Base-by-base conservation (phyloP, 139 green algal species). In the Chlorella sp. region DNA sequence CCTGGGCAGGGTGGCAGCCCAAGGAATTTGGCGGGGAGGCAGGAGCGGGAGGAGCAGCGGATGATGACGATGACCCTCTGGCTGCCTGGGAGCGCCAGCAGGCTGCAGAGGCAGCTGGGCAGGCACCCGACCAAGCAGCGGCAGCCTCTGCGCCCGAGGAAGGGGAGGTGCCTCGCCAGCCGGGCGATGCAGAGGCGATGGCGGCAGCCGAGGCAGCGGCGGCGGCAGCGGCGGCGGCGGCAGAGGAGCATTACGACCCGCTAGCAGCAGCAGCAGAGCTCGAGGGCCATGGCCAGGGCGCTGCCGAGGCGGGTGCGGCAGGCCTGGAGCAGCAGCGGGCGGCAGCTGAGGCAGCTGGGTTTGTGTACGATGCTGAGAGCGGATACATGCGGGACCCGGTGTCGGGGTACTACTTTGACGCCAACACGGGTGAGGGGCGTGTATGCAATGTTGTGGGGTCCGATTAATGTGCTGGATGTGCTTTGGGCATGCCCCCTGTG, bases 381-480 rank as follows among this genome's bases (percentile, higher is more conserved):
- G 94, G 94, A 3, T 97, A 97, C 79, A 93, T 92, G 62, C 87
- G 87, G 74, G 86, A 96, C 32, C 39, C 83, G 1, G 76, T 30
- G 1, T 89, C 88, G 9, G 93, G 93, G 2, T 91, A 91, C 71
- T 93, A 91, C 67, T 97, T 95, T 70, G 94, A 97, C 80, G 86
- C 91, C 18, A 94, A 94, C 73, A 94, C 91, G 0, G 89, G 88
- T 69, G n/a, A 30, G 32, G 51, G 51, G 12, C 44, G 44, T 7
- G 44, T 7, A 7, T 55, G 44, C 7, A 55, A 11, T 11, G 11
- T 55, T 55, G 44, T 17, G 7, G 44, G 44, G 44, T 11, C 7
- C 44, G 44, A 55, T 55, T 55, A n/a, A n/a, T n/a, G n/a, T n/a
- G n/a, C n/a, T n/a, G n/a, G n/a, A n/a, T n/a, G n/a, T n/a, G n/a